These are phyloP conservation scores for Brassica incana DNA, from an alignment of 345 rosid genomes.

Conservation along the genomic window DNA sequence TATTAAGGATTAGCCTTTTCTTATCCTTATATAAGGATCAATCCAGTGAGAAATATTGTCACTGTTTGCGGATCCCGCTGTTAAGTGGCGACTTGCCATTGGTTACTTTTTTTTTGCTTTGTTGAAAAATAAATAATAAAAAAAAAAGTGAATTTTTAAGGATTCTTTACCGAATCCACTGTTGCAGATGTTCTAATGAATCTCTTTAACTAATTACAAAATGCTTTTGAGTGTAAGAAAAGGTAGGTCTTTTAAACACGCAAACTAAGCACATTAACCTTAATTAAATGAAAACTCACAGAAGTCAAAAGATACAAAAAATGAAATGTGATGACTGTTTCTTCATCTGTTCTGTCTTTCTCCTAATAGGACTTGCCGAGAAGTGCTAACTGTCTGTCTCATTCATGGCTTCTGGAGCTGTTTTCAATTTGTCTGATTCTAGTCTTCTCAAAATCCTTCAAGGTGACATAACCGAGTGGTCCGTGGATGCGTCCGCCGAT, in stretches of 20 bases:
- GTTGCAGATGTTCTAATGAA: not conserved
- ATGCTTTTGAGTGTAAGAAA: not conserved
- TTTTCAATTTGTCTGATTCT: slow-evolving; percentile 56
- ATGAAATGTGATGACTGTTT: not conserved
- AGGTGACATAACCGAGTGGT: slow-evolving; percentile 91
- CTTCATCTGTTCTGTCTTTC: slow-evolving; percentile 12
- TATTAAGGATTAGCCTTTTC: too few species aligned
- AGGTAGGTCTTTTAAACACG: not conserved
- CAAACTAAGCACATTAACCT: not conserved
- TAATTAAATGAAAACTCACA: not conserved
- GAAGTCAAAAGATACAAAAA: not conserved
- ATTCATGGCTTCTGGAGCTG: slow-evolving; percentile 48
- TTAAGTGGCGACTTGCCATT: too few species aligned
- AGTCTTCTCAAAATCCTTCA: slow-evolving; percentile 56
- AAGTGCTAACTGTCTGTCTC: slow-evolving; percentile 14
- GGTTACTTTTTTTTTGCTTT: too few species aligned
- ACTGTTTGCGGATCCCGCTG: too few species aligned
- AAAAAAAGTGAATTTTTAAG: too few species aligned
- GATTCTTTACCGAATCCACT: too few species aligned
- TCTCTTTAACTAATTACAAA: not conserved
- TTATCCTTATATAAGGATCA: too few species aligned
- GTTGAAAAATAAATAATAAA: too few species aligned
- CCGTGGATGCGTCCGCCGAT: slow-evolving; percentile 71
- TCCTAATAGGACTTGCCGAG: not conserved
- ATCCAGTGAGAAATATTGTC: too few species aligned